Percentiles rank a stretch among this genome's conserved stretches.
These are phyloP conservation scores for Sclerotinia sclerotiorum DNA, from an alignment of 2,329 filamentous ascomycete genomes.

Conservation along the genomic window DNA sequence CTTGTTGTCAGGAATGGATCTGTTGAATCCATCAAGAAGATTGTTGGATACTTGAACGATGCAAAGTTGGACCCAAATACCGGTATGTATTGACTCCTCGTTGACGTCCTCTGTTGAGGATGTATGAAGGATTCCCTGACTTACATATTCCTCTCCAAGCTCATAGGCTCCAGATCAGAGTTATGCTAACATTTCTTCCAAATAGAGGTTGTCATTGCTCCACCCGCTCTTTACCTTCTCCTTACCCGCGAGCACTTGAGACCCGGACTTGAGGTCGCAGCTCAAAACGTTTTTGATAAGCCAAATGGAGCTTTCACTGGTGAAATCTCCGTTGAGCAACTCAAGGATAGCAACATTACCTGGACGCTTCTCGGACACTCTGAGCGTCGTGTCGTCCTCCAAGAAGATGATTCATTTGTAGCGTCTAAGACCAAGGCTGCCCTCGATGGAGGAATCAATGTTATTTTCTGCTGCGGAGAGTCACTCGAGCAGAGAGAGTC, in stretches of 20 bases:
- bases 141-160: not conserved
- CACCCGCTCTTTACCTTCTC: slow-evolving; percentile 86
- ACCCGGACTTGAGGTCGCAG: slow-evolving; percentile 76
- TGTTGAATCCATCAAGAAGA: slow-evolving; percentile 82
- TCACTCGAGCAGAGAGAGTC: slow-evolving; percentile 88
- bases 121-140: not conserved
- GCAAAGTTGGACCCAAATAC: slow-evolving; percentile 75
- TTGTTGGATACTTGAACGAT: slow-evolving; percentile 85
- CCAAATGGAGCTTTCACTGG: slow-evolving; percentile 96
- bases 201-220: slow-evolving; percentile 91
- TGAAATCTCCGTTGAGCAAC: slow-evolving; percentile 89
- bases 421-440: slow-evolving; percentile 94
- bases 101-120: slow-evolving; percentile 1
- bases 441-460: slow-evolving; percentile 78
- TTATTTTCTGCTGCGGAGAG: slow-evolving; percentile 98
- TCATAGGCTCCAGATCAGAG: not conserved
- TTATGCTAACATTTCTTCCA: slow-evolving; percentile 6
- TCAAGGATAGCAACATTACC: slow-evolving; percentile 82
- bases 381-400: slow-evolving; percentile 86
- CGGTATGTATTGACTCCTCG: slow-evolving; percentile 52
- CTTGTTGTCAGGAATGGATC: slow-evolving; percentile 77
- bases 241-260: slow-evolving; percentile 78
- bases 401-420: slow-evolving; percentile 82
- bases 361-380: slow-evolving; percentile 95
- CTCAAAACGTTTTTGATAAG: slow-evolving; percentile 98